A percentile compares a stretch with the other conserved stretches of the same genome.
phyloP scores from a whole-genome alignment of 768 basidiomycete species.

The Galerina sulciceps region DNA sequence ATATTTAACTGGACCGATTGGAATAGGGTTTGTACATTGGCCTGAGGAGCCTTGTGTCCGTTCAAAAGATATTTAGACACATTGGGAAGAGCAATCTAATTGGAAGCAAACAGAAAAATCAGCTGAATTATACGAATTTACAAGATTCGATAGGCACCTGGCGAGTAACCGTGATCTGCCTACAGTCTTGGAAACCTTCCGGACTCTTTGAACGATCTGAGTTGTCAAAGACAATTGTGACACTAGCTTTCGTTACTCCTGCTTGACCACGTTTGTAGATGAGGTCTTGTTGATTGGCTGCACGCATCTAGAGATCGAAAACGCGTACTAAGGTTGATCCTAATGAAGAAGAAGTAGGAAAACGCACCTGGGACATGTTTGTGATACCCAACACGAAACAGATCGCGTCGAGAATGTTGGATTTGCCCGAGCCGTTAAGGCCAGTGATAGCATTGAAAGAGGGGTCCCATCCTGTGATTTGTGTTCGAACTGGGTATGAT shows the following conservation, averaged over 20 bases:
- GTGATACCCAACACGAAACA: conserved; percentile 98
- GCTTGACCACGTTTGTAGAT: conserved; percentile 99
- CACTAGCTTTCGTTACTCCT: conserved; percentile 94
- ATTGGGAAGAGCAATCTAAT: conserved; percentile 89
- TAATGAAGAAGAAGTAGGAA: background rate
- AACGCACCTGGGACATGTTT: conserved; percentile 84
- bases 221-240: conserved; percentile 99
- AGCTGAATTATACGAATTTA: background rate
- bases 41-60: conserved; percentile 90
- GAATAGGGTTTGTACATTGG: conserved; percentile 86
- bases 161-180: conserved; percentile 95
- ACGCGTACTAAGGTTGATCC: conserved; percentile 12
- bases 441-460: conserved; percentile 99
- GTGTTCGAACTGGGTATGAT: conserved; percentile 94
- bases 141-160: conserved; percentile 59
- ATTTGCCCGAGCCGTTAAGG: conserved; percentile 95
- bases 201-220: conserved; percentile 87
- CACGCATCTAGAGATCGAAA: conserved; percentile 71
- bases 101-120: background rate
- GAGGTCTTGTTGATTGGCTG: conserved; percentile 93
- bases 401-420: conserved; percentile 98
- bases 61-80: conserved; percentile 95
- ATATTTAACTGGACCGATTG: conserved; percentile 98
- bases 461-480: conserved; percentile 95
- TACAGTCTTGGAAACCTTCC: conserved; percentile 74